A percentile compares a stretch with the other conserved stretches of the same genome.
These are phyloP conservation scores for Lachancea thermotolerans DNA, from an alignment of 805 yeast genomes.

Conservation along the genomic window DNA sequence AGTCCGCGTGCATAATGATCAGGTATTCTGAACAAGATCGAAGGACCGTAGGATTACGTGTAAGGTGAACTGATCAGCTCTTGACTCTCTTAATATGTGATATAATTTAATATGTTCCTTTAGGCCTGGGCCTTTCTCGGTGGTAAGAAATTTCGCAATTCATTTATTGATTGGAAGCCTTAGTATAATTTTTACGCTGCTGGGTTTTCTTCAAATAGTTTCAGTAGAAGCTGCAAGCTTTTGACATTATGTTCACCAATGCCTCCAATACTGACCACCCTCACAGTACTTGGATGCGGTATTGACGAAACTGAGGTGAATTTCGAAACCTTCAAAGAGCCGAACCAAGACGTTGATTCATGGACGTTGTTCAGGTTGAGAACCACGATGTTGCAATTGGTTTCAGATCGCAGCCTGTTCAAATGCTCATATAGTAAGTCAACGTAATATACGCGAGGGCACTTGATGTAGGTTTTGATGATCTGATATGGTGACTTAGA, in stretches of 20 bases:
- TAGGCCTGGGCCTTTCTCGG: too few species aligned
- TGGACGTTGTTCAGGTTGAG: constrained; percentile 29
- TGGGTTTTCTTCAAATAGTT: background rate
- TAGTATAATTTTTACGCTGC: background rate
- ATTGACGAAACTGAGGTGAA: constrained; percentile 17
- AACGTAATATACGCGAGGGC: constrained; percentile 27
- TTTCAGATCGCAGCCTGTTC: constrained; percentile 27
- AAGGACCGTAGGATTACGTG: too few species aligned
- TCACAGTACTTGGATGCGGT: constrained; percentile 30
- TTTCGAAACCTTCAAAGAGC: constrained; percentile 15
- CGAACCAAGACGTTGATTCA: constrained; percentile 30
- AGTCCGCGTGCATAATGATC: background rate
- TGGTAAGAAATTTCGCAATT: too few species aligned
- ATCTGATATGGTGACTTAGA: constrained; percentile 28
- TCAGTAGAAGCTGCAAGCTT: constrained; percentile 20
- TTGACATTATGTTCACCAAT: constrained; percentile 28
- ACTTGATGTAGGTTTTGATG: constrained; percentile 27
- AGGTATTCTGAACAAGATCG: too few species aligned
- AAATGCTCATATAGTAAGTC: constrained; percentile 25
- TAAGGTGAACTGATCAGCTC: too few species aligned
- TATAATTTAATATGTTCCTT: too few species aligned
- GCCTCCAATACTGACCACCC: constrained; percentile 30
- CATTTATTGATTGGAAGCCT: too few species aligned
- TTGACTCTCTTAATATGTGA: too few species aligned
- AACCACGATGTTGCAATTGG: constrained; percentile 31